Evolutionary conservation across 257 asterid species (phyloP), one percentile per base, ranked within the genome.

Genomic region (Rehmannia glutinosa): DNA sequence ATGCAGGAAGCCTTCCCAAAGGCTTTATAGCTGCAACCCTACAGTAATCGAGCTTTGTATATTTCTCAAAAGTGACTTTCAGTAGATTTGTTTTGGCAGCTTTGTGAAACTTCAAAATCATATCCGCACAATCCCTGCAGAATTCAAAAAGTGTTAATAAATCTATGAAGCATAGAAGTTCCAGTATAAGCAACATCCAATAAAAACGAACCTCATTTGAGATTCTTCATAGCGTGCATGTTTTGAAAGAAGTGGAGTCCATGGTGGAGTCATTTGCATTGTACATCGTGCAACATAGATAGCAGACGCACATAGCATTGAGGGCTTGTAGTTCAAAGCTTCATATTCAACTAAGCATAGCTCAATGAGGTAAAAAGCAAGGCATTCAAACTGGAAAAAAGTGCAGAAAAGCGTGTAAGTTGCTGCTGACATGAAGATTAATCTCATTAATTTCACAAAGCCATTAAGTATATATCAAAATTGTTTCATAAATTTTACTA

Each of bases 361-460:
- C 88, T 93, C 99, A 62, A 90, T 80, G 73, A 93, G 96, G 90
- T 85, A 90, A 71, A 84, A 93, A 2, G 97, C 92, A 51, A 90
- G 91, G 81, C 82, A 86, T 72, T 86, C 90, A 43, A 90, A 82
- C 97, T 90, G 93, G 72, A 68, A 69, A 73, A 49, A 32, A 72
- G 50, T 0, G 54, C 70, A 65, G 24, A 61, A 58, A 55, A 50
- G 39, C 32, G 16, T 35, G 35, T 3, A 45, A 11, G 60, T 77
- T 21, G 32, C 11, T 28, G 32, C 12, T 20, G 62, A 56, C 20
- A 9, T 23, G 49, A 41, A 13, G 47, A 41, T 12, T 9, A 23
- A 9, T 32, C 38, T n/a, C n/a, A 13, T 21, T 49, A 9, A 49
- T 49, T 20, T 19, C 6, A 21, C 13, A 28, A 49, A 49, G 28